Evolutionary conservation across 192 early-diverging fungal species (phyloP).

Genomic region (Coemansia sp.): DNA sequence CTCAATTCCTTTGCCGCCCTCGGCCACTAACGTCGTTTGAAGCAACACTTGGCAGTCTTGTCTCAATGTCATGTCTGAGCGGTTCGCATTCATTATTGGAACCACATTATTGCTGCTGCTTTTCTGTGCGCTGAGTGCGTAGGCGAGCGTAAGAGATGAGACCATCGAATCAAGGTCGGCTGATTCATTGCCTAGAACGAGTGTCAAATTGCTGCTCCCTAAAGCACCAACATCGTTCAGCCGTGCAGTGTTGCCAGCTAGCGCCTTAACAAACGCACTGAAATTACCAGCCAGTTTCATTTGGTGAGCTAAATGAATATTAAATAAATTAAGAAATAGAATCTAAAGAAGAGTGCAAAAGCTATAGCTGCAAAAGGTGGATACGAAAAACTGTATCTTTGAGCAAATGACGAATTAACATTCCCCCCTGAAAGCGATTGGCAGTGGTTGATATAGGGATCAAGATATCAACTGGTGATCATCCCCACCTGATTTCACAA

Average conservation of each 20-base stretch:
- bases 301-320: neutral
- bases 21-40: conserved; percentile 5
- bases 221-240: neutral
- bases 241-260: conserved; percentile 22
- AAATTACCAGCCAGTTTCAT: conserved; percentile 19
- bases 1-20: conserved; percentile 2
- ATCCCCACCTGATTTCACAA: no score
- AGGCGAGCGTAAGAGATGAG: conserved; percentile 45
- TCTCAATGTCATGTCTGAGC: conserved; percentile 34
- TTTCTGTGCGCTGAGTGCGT: conserved; percentile 12
- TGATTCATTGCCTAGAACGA: conserved; percentile 54
- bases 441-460: no score
- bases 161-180: conserved; percentile 56
- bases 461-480: no score
- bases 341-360: neutral
- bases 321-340: neutral
- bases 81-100: conserved; percentile 42
- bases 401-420: no score
- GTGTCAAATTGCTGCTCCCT: conserved; percentile 14
- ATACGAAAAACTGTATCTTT: no score
- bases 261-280: conserved; percentile 29
- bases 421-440: no score
- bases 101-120: conserved; percentile 11
- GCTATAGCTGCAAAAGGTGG: no score
- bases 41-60: conserved; percentile 37